Base-by-base conservation (phyloP, 2,329 filamentous ascomycete species). In the Hymenotorrendiella dingleyae region DNA sequence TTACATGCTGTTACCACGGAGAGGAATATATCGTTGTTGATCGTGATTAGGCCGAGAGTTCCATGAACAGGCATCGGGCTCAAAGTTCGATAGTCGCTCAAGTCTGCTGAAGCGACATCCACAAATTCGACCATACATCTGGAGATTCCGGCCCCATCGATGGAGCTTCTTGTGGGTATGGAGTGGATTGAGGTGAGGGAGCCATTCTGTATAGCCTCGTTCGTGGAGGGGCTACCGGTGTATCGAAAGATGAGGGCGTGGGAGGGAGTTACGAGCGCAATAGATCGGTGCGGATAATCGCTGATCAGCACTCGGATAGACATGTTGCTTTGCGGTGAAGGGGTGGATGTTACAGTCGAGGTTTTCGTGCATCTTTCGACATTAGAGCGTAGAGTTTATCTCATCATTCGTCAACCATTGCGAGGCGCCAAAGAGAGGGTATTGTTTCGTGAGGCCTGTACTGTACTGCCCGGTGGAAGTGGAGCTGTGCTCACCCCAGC, bases 51-150 rank as follows among this genome's bases (percentile, higher is more conserved):
- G 2, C 91, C 91, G 34, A 97, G 70, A 0, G 90, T 97, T 42
- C 91, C 91, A 60, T 88, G 82, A 24, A 90, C 84, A 12, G 82
- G 81, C 35, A 86, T 72, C 14, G 81, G 76, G 22, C 80, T 86
- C 46, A 96, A 68, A 10, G 82, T 74, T 32, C 86, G 80, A 65
- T 91, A 96, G 50, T 88, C 84, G 55, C 71, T 75, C 46, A 94
- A 70, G 49, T 93, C 76, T 43, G 80, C 70, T 34, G 76, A 71
- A 26, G 79, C 73, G 28, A 78, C 65, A 8, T 78, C 72, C 10
- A 80, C 71, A 62, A 96, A 95, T 63, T 95, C 88, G 53, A 96
- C 89, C 73, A 94, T 89, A 70, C 89, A 95, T 54, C 53, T 51
- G 2, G 60, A 51, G 7, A 48, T 39, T 11, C 50, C 36, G 22